Percentiles rank a stretch among this genome's conserved stretches.
phyloP scores from a whole-genome alignment of 2,329 filamentous ascomycete species.

The Orbilia javanica region DNA sequence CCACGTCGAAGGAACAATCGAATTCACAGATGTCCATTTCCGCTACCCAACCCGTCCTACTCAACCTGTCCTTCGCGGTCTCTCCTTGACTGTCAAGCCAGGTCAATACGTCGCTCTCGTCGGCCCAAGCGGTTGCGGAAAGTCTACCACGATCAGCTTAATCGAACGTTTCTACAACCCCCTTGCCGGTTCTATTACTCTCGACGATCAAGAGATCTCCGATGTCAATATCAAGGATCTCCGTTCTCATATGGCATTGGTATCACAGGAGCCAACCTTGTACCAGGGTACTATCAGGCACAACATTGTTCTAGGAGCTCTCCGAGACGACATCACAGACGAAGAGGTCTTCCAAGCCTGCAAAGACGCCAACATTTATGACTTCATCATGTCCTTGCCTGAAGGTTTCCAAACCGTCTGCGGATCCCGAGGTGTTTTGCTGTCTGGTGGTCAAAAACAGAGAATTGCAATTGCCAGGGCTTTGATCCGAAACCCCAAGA shows the following conservation, averaged over 20 bases:
- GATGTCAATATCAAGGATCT: constrained; percentile 87
- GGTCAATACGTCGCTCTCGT: constrained; percentile 90
- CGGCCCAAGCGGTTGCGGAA: constrained; percentile 93
- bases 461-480: constrained; percentile 93
- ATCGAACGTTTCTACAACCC: constrained; percentile 96
- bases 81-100: constrained; percentile 79
- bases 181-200: constrained; percentile 79
- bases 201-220: constrained; percentile 86
- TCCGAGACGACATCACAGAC: constrained; percentile 77
- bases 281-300: constrained; percentile 93
- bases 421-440: constrained; percentile 84
- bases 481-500: constrained; percentile 87
- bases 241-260: constrained; percentile 83
- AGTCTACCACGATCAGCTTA: constrained; percentile 89
- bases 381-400: constrained; percentile 75
- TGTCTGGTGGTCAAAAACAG: constrained; percentile 94
- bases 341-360: constrained; percentile 81
- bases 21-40: constrained; percentile 94
- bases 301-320: constrained; percentile 85
- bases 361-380: constrained; percentile 90
- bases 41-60: constrained; percentile 91
- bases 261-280: constrained; percentile 92
- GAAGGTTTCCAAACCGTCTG: constrained; percentile 88
- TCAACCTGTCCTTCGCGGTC: constrained; percentile 88
- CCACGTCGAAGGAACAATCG: constrained; percentile 80